phyloP scores from a whole-genome alignment of 768 basidiomycete genomes.

The Clavaria fumosa region DNA sequence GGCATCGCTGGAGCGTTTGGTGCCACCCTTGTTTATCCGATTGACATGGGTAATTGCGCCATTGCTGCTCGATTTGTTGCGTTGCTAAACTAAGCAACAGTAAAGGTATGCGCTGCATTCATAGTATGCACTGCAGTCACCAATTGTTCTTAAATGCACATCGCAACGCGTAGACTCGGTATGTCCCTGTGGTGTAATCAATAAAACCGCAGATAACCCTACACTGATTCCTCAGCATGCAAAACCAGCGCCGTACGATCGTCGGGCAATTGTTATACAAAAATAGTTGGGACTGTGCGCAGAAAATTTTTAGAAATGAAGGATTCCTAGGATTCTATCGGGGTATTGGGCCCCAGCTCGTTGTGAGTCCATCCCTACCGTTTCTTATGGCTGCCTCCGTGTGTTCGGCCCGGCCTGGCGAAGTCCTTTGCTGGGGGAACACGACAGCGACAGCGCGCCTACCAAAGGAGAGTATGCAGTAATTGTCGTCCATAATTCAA shows the following conservation, averaged over 20 bases:
- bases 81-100: constrained; percentile 21
- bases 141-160: no score
- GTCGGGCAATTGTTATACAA: constrained; percentile 96
- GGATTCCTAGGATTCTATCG: constrained; percentile 93
- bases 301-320: constrained; percentile 89
- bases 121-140: no score
- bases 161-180: constrained; percentile 38
- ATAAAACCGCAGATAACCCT: constrained; percentile 2
- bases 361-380: constrained; percentile 33
- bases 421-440: no score
- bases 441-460: no score
- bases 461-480: no score
- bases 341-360: constrained; percentile 85
- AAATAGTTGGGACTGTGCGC: constrained; percentile 89
- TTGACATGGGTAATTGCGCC: constrained; percentile 62
- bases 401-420: no score
- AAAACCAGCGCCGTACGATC: constrained; percentile 93
- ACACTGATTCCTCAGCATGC: constrained; percentile 43
- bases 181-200: no score
- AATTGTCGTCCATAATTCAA: neutral
- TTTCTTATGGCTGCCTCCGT: neutral
- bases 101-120: constrained; percentile 56
- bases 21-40: constrained; percentile 96
- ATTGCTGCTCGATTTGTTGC: neutral
- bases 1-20: constrained; percentile 88